These are phyloP conservation scores for Yarrowia porcina DNA, from an alignment of 805 yeast species.

Conservation along the genomic window DNA sequence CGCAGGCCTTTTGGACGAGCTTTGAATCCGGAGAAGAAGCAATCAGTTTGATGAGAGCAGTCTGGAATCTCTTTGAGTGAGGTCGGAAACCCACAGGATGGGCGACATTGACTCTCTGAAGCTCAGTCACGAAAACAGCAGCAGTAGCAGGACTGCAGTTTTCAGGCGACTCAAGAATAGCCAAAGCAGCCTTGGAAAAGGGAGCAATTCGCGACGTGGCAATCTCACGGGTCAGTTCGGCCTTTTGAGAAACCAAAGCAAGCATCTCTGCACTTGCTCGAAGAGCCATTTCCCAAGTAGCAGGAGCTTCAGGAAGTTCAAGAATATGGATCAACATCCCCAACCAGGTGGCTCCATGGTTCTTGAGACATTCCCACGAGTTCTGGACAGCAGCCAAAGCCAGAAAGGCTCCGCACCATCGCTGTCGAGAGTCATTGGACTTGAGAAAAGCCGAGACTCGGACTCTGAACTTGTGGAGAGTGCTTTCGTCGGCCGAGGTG, in stretches of 20 bases:
- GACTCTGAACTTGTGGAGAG: conserved; percentile 36
- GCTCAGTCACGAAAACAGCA: conserved; percentile 43
- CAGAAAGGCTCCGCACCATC: conserved; percentile 42
- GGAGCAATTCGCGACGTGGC: conserved; percentile 73
- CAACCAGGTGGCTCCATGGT: conserved; percentile 43
- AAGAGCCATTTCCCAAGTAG: conserved; percentile 37
- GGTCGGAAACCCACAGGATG: conserved; percentile 84
- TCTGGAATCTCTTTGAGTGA: conserved; percentile 59
- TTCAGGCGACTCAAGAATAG: conserved; percentile 43
- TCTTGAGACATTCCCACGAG: conserved; percentile 37
- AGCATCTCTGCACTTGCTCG: conserved; percentile 34
- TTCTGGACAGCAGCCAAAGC: conserved; percentile 32
- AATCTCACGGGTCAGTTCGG: conserved; percentile 77
- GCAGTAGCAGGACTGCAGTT: conserved; percentile 39
- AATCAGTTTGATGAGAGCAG: conserved; percentile 42
- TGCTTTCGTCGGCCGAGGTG: conserved; percentile 26
- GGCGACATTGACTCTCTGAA: conserved; percentile 43
- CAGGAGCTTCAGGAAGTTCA: conserved; percentile 38
- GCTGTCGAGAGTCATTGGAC: conserved; percentile 37
- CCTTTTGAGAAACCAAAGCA: conserved; percentile 57
- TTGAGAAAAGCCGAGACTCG: conserved; percentile 40
- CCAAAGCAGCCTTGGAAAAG: conserved; percentile 53
- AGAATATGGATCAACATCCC: conserved; percentile 41
- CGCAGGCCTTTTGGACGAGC: conserved; percentile 45
- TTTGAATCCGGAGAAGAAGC: conserved; percentile 37